Conservation (phyloP, 2,329 filamentous ascomycete genomes). For the Ceratocystis colombiana region DNA sequence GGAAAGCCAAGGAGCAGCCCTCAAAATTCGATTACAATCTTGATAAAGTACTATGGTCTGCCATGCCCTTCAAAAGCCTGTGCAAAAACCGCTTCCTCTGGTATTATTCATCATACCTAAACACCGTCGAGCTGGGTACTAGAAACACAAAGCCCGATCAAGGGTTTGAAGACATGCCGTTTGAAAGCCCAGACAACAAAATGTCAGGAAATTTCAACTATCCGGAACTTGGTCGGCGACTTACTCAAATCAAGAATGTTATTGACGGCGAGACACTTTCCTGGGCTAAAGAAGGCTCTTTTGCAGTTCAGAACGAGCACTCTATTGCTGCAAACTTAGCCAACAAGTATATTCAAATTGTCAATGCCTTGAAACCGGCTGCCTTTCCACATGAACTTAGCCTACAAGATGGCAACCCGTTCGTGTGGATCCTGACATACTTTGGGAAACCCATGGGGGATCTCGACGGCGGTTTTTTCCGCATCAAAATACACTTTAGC, state of each 20-base stretch:
- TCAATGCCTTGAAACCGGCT: slow-evolving; percentile 60
- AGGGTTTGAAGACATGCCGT: slow-evolving; percentile 71
- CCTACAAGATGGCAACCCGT: slow-evolving; percentile 72
- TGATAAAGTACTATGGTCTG: slow-evolving; percentile 48
- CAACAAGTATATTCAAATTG: slow-evolving; percentile 74
- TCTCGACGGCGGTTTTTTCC: slow-evolving; percentile 82
- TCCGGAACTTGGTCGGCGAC: slow-evolving; percentile 56
- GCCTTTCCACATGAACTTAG: slow-evolving; percentile 65
- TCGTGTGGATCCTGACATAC: slow-evolving; percentile 79
- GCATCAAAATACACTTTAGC: slow-evolving; percentile 68
- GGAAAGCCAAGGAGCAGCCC: slow-evolving; percentile 32
- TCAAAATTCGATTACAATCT: slow-evolving; percentile 38
- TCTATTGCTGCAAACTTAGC: slow-evolving; percentile 72
- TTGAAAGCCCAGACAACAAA: slow-evolving; percentile 63
- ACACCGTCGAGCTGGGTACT: slow-evolving; percentile 56
- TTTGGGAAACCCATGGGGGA: slow-evolving; percentile 90
- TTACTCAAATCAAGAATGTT: slow-evolving; percentile 57
- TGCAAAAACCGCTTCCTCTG: slow-evolving; percentile 88
- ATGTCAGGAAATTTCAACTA: slow-evolving; percentile 89
- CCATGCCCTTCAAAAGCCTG: slow-evolving; percentile 81
- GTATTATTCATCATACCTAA: slow-evolving; percentile 85
- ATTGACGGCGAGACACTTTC: slow-evolving; percentile 59
- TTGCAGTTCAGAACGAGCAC: slow-evolving; percentile 53
- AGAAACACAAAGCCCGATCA: slow-evolving; percentile 53
- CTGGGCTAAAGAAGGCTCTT: slow-evolving; percentile 63